Evolutionary conservation across 106 monocot species (phyloP), one percentile per base, ranked within the genome.

Genomic region (Allium cepa): DNA sequence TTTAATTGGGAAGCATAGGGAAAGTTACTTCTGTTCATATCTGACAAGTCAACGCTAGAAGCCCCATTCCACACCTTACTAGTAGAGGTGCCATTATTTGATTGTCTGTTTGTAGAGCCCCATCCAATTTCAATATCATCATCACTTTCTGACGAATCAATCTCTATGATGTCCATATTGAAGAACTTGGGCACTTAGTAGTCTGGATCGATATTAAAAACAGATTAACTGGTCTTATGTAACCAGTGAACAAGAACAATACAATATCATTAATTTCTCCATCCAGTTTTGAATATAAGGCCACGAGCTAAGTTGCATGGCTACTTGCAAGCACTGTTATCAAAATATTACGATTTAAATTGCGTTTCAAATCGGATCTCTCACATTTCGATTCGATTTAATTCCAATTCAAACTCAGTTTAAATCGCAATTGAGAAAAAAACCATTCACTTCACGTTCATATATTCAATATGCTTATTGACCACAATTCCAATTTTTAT

Each of bases 101-200:
- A 36, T 36, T 36, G 36, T 36, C 53, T 47, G 14, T 72, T 49
- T 60, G 10, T 46, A 47, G 60, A 66, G 36, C 36, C 36, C 66
- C 36, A 47, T 63, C 36, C 59, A 58, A 50, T 8, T 22, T 71
- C 78, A 71, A 57, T 17, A 62, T 81, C 72, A 73, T 81, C 72
- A 1, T 81, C 76, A 69, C 81, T 76, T 15, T 81, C 81, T 64
- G 76, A 68, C 60, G 81, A 81, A 56, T 69, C 72, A 36, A 81
- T 76, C 46, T 81, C 72, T 69, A 81, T 76, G 16, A 72, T 57
- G 45, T 81, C 76, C 81, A 81, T 81, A 71, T 56, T 52, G 26
- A 48, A 64, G 53, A 36, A 36, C 36, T 36, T 36, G 36, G 52
- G 46, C 26, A 59, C 15, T 45, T 11, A 59, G 59, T 11, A 28